Conservation (phyloP, 805 yeast genomes). For the Jamesozyma spencerorum region DNA sequence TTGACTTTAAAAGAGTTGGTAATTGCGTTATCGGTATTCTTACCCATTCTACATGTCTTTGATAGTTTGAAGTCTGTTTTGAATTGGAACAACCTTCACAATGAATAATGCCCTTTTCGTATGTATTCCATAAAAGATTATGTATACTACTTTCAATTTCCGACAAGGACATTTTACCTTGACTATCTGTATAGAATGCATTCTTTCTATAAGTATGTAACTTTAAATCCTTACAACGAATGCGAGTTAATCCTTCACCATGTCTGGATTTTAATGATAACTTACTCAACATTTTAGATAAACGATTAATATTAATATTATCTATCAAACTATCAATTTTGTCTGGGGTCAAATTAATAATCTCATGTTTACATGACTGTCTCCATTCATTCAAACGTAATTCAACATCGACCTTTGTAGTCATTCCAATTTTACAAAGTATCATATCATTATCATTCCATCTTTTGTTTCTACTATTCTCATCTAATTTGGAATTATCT, state of each 20-base stretch:
- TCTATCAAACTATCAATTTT: conserved; percentile 8
- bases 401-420: conserved; percentile 19
- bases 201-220: conserved; percentile 16
- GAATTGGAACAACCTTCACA: conserved; percentile 21
- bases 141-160: conserved; percentile 20
- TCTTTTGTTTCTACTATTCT: conserved; percentile 3
- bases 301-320: not conserved
- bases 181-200: conserved; percentile 18
- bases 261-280: conserved; percentile 7
- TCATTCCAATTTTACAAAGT: conserved; percentile 28
- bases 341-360: conserved; percentile 22
- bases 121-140: conserved; percentile 21
- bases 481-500: conserved; percentile 14
- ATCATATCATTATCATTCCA: conserved; percentile 17
- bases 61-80: conserved; percentile 8
- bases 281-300: conserved; percentile 8
- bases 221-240: not conserved
- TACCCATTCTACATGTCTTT: conserved; percentile 25
- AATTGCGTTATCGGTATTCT: conserved; percentile 20
- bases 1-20: conserved; percentile 10
- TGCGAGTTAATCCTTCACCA: not conserved
- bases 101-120: conserved; percentile 23
- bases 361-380: conserved; percentile 19
- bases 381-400: conserved; percentile 24
- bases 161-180: conserved; percentile 10